Evolutionary conservation across 2,329 filamentous ascomycete genomes (phyloP), one percentile per base, ranked within the genome.

Genomic region (Paecilomyces dactylethromorphus): DNA sequence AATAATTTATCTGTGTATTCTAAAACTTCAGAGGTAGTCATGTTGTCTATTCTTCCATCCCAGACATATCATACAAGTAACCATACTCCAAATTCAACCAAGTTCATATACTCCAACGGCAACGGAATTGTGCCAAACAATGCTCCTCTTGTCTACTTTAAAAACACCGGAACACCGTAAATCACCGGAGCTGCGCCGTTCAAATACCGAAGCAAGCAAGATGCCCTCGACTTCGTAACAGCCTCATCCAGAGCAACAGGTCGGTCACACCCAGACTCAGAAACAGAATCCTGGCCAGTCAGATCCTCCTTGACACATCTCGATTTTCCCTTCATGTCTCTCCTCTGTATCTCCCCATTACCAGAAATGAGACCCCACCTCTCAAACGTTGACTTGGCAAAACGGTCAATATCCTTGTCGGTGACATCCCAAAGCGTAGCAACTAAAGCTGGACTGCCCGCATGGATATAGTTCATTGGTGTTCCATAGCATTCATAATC

Each of bases 391-490:
- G 83, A 81, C 33, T 88, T 86, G 0, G 92, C 90, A 73, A 96
- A 96, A 18, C 92, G 89, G 77, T 99, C 95, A 72, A 97, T 96
- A 73, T 99, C 94, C 68, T 90, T 90, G 72, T 99, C 94, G 10
- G 94, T 99, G 55, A 99, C 94, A 74, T 99, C 94, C 94, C 94
- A 99, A 39, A 99, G 80, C 15, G 92, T 97, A 53, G 92, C 94
- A 1, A 97, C 87, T 10, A 97, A 85, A 0, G 93, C 92, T 3
- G 91, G 92, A 65, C 84, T 86, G 1, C 91, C 93, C 0, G 92
- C 92, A 65, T 93, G 87, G 76, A 99, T 87, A 76, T 97, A 97
- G 67, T 92, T 92, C 77, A 92, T 87, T 24, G 94, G 90, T 58
- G 93, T 91, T 1, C 94, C 93, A 66, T 90, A 88, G n/a, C 89